phyloP scores from a whole-genome alignment of 495 filamentous ascomycete species.

The Penicillium angulare region DNA sequence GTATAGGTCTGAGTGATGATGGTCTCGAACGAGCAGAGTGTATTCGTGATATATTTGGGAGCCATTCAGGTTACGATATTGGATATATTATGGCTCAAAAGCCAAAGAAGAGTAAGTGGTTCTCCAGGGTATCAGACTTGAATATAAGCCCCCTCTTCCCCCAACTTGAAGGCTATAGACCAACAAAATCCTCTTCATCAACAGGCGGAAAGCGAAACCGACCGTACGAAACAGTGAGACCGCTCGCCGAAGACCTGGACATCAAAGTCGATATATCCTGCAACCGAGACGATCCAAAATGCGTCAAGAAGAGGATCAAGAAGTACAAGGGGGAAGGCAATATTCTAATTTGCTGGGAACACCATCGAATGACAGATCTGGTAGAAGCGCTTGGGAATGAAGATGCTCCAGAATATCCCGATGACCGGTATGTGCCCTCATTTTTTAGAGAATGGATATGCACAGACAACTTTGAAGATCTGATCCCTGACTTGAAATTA shows the following conservation, averaged over 20 bases:
- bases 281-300: conserved; percentile 41
- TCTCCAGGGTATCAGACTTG: too few relatives aligned
- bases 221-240: conserved; percentile 48
- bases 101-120: conserved; percentile 41
- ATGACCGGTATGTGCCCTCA: conserved; percentile 21
- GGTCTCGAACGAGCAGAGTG: conserved; percentile 49
- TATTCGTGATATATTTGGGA: conserved; percentile 43
- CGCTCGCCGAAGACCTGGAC: conserved; percentile 45
- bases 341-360: conserved; percentile 55
- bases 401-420: conserved; percentile 27
- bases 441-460: too few relatives aligned
- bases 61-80: conserved; percentile 45
- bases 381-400: conserved; percentile 38
- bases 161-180: too few relatives aligned
- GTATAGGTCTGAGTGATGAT: conserved; percentile 37
- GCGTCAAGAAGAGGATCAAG: conserved; percentile 40
- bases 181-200: not conserved
- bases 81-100: conserved; percentile 48
- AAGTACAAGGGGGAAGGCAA: conserved; percentile 44
- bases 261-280: conserved; percentile 46
- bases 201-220: conserved; percentile 44
- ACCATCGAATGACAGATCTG: conserved; percentile 41
- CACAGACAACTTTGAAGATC: too few relatives aligned
- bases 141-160: too few relatives aligned
- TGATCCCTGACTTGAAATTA: too few relatives aligned